Percentiles rank a stretch among this genome's conserved stretches.
Conservation (phyloP, 2,329 filamentous ascomycete genomes). For the Nothomitra cinnamomea region DNA sequence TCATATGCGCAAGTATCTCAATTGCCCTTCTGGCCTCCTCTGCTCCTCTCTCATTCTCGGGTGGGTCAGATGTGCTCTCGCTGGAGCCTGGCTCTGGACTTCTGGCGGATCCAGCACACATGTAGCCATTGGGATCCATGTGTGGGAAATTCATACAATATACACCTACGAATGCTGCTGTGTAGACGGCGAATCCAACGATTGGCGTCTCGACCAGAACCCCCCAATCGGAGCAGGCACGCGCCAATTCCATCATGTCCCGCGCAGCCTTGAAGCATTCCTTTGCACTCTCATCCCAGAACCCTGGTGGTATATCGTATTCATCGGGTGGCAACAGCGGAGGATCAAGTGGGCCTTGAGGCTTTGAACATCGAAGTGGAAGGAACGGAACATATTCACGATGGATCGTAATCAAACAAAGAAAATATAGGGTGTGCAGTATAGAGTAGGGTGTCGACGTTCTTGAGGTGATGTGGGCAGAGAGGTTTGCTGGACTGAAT, state of each 20-base stretch:
- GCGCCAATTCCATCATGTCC: constrained; percentile 47
- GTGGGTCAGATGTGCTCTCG: background rate
- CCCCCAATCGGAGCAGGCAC: constrained; percentile 40
- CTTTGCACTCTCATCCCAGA: constrained; percentile 46
- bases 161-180: constrained; percentile 45
- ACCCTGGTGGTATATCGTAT: constrained; percentile 31
- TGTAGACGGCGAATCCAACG: constrained; percentile 49
- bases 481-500: constrained; percentile 43
- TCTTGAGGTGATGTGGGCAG: constrained; percentile 46
- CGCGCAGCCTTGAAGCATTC: constrained; percentile 44
- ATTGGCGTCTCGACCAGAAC: constrained; percentile 51
- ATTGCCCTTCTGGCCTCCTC: constrained; percentile 32
- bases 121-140: constrained; percentile 44
- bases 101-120: constrained; percentile 20
- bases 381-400: constrained; percentile 52
- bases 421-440: constrained; percentile 46
- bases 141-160: constrained; percentile 51
- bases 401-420: constrained; percentile 51
- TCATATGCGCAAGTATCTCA: constrained; percentile 34
- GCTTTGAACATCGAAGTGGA: constrained; percentile 29
- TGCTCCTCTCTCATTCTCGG: constrained; percentile 13
- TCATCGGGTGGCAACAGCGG: constrained; percentile 34
- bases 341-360: constrained; percentile 38
- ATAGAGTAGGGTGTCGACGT: constrained; percentile 48
- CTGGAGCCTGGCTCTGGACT: background rate